Evolutionary conservation across 257 asterid genomes (phyloP), one percentile per base, ranked within the genome.

Genomic region (Paulownia fortunei): DNA sequence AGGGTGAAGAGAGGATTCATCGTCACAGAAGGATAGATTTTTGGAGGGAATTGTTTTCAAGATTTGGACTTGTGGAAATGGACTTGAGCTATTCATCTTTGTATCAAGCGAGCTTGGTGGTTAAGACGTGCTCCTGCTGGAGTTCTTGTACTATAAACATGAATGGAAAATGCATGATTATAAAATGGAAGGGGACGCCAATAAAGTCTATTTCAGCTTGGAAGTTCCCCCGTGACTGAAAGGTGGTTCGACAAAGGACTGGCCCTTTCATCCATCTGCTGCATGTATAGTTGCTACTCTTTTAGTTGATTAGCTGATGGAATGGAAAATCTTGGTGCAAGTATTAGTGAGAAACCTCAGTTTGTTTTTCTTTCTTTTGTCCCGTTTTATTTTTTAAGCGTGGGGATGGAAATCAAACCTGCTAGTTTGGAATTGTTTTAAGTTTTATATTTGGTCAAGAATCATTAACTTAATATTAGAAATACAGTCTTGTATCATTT

Each of bases 161-260:
- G 46, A 16, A 79, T 52, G 88, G 82, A 10, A 83, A 81, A 69
- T 78, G 77, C 41, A 24, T 81, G 30, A 42, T 78, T 6, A 1
- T 83, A 30, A 68, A 76, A 9, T 82, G 86, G 88, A 82, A 80
- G 59, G 88, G 82, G 60, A 74, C 76, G 18, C 83, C 90, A 1
- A 55, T 86, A 16, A 51, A 46, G 76, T 76, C 82, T 55, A 67
- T 86, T 58, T 84, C 82, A 23, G 82, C 56, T 10, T 76, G 84
- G 84, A 85, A 79, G 55, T 82, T 80, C 47, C 27, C 16, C 12
- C 36, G 1, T 4, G 56, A 49, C 56, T 16, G 55, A 47, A 12
- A 47, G 55, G 4, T 47, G 19, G 55, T 47, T 47, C 6, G 3
- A 47, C 6, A 11, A 49, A 16, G 56, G 8, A 49, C 56, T 10